Conservation (phyloP, 306 rosid genomes). For the Glycine tomentella region DNA sequence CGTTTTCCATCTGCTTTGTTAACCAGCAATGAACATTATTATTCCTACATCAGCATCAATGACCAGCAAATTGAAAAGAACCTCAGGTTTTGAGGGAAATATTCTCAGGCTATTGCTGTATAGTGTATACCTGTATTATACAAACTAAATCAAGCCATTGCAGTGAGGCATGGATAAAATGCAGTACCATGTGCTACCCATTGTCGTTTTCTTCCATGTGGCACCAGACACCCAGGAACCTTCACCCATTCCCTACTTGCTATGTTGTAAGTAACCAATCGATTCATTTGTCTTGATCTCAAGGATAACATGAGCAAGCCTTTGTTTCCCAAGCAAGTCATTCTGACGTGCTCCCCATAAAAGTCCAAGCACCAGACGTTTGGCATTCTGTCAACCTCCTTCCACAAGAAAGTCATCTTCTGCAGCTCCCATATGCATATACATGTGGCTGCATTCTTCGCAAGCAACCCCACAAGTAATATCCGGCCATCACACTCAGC, state of each 20-base stretch:
- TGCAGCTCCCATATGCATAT: conserved; percentile 98
- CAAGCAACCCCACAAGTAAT: conserved; percentile 84
- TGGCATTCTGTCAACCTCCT: conserved; percentile 99
- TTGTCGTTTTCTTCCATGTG: conserved; percentile 72
- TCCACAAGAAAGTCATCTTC: conserved; percentile 95
- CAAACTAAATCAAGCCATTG: conserved; percentile 60
- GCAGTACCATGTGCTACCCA: conserved; percentile 80
- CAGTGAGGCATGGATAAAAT: conserved; percentile 79
- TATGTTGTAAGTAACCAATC: conserved; percentile 75
- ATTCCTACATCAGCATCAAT: conserved; percentile 32
- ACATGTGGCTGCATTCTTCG: conserved; percentile 89
- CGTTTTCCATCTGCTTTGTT: conserved; percentile 40
- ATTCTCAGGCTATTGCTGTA: not conserved
- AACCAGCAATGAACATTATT: conserved; percentile 41
- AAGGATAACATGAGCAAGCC: conserved; percentile 92
- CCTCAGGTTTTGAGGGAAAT: conserved; percentile 19
- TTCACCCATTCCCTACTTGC: conserved; percentile 81
- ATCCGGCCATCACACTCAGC: conserved; percentile 85
- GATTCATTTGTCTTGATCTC: conserved; percentile 71
- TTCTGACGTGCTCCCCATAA: conserved; percentile 92
- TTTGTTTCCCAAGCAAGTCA: conserved; percentile 94
- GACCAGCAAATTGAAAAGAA: conserved; percentile 4
- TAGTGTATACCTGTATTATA: not conserved
- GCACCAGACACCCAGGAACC: conserved; percentile 77
- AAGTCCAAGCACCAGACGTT: conserved; percentile 96